A percentile compares a stretch with the other conserved stretches of the same genome.
Evolutionary conservation across 1,284 basidiomycete genomes (phyloP).

Genomic region (Puccinia novopanici): DNA sequence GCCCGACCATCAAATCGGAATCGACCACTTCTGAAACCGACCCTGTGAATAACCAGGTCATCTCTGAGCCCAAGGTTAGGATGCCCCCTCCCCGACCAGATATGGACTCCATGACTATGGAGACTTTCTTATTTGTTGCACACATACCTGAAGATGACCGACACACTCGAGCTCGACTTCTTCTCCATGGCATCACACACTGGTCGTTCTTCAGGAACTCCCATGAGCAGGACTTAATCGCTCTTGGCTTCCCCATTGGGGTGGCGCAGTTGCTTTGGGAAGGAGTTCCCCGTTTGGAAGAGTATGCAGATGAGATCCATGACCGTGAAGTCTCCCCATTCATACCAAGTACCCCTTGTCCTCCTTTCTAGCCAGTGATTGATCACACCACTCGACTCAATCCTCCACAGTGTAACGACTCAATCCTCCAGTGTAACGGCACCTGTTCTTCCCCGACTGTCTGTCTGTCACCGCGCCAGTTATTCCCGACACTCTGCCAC

Average conservation of each 20-base stretch:
- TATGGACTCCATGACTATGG: not conserved
- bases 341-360: not conserved
- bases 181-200: not conserved
- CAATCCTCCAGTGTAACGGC: no score
- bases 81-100: not conserved
- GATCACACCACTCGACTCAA: no score
- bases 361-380: not conserved
- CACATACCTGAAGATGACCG: not conserved
- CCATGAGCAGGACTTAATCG: not conserved
- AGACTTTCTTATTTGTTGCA: not conserved
- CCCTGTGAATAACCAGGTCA: no score
- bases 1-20: no score
- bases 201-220: constrained; percentile 3
- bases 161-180: not conserved
- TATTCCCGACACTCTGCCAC: no score
- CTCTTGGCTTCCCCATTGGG: not conserved
- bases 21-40: not conserved
- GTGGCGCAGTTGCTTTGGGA: not conserved
- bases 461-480: no score
- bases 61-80: no score
- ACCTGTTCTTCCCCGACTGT: no score
- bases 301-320: not conserved
- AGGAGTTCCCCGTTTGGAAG: not conserved
- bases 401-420: no score
- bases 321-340: not conserved